Evolutionary conservation across 2,329 filamentous ascomycete species (phyloP), one percentile per base, ranked within the genome.

Genomic region (Rutstroemia sp.): DNA sequence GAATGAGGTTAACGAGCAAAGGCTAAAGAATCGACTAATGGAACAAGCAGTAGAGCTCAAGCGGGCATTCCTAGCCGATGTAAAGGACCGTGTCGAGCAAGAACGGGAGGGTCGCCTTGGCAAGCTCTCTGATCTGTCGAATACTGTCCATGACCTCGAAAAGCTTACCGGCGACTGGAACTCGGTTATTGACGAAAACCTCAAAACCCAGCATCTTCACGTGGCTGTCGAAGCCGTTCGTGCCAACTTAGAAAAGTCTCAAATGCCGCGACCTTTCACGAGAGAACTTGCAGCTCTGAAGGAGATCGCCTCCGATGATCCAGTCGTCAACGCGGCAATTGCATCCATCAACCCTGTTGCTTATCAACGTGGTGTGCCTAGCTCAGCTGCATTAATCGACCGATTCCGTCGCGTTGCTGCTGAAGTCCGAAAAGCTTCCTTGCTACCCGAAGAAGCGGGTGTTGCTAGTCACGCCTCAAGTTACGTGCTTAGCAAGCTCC

Each of bases 141-240:
- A 82, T 37, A 86, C 86, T 12, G 89, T 99, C 17, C 78, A 79
- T 41, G 89, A 95, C 65, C 83, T 99, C 12, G 92, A 96, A 75
- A 85, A 86, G 72, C 82, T 99, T 54, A 95, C 92, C 1, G 82
- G 83, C 1, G 87, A 90, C 63, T 97, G 91, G 91, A 95, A 92
- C 73, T 83, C 85, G 42, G 89, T 97, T 39, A 84, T 99, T 21
- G 91, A 97, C 70, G 79, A 82, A 58, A 97, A 94, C 74, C 82
- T 97, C 61, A 87, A 89, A 73, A 96, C 94, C 0, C 94, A 99
- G 73, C 92, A 97, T 74, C 84, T 99, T 27, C 90, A 96, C 69
- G 90, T 99, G 38, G 94, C 94, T 19, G 88, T 97, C 30, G 94
- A 99, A 70, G 90, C 92, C 41, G 91, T 97, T 51, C 87, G 89